phyloP scores from a whole-genome alignment of 805 yeast genomes.

The Kurtzmaniella fragi region DNA sequence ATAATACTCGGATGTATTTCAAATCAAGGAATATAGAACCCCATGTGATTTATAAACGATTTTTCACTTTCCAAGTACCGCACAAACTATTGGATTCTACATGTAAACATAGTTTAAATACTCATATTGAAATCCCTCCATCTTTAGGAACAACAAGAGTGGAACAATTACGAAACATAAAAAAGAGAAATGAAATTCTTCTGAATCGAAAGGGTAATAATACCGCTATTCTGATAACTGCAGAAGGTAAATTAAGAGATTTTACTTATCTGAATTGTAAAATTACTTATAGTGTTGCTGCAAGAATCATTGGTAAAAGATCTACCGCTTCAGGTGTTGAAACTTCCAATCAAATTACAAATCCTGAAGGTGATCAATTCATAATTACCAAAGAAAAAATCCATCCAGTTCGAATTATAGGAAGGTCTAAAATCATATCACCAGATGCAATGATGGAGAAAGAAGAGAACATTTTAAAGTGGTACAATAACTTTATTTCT shows the following conservation, averaged over 20 bases:
- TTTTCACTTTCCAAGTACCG: slow-evolving; percentile 39
- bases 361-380: slow-evolving; percentile 35
- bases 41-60: slow-evolving; percentile 25
- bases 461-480: slow-evolving; percentile 13
- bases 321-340: slow-evolving; percentile 18
- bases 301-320: slow-evolving; percentile 35
- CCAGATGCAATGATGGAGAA: slow-evolving; percentile 11
- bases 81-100: slow-evolving; percentile 30
- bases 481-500: slow-evolving; percentile 19
- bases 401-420: slow-evolving; percentile 22
- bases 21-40: slow-evolving; percentile 7
- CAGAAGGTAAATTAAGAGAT: slow-evolving; percentile 17
- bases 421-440: slow-evolving; percentile 10
- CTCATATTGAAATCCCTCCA: slow-evolving; percentile 34
- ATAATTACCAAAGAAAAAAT: slow-evolving; percentile 29
- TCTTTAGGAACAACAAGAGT: slow-evolving; percentile 19
- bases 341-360: slow-evolving; percentile 9
- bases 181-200: background rate
- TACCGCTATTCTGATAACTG: background rate
- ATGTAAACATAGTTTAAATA: slow-evolving; percentile 26
- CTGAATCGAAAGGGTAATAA: background rate
- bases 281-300: slow-evolving; percentile 27
- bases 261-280: slow-evolving; percentile 21
- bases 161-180: too few species aligned
- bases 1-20: slow-evolving; percentile 18